phyloP scores from a whole-genome alignment of 202 grass and related monocot genomes.

The Zoysia matrella region DNA sequence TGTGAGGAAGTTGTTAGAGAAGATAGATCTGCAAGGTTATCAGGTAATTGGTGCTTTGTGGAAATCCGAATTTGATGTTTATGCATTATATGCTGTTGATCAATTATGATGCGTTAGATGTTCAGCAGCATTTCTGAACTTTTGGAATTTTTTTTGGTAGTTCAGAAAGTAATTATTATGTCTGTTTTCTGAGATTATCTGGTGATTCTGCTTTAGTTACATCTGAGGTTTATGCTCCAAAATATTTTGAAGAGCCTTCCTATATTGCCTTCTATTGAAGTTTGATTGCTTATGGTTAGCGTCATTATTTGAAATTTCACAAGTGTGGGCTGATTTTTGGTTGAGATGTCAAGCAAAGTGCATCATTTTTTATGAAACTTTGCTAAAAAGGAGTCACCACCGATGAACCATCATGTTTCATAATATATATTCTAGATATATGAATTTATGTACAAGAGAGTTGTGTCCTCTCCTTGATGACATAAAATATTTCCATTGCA shows the following conservation, averaged over 20 bases:
- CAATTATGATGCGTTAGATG: not conserved
- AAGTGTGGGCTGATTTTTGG: not conserved
- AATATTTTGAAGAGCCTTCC: conserved; percentile 10
- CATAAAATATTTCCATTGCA: conserved; percentile 26
- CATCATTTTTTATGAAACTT: conserved; percentile 14
- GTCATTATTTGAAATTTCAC: not conserved
- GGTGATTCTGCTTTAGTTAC: not conserved
- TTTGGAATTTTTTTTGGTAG: not conserved
- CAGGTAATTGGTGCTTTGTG: conserved; percentile 60
- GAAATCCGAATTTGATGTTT: conserved; percentile 7
- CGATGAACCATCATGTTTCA: conserved; percentile 7
- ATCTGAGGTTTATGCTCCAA: conserved; percentile 12
- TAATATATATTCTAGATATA: conserved; percentile 1
- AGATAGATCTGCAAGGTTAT: conserved; percentile 91
- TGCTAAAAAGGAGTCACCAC: conserved; percentile 21
- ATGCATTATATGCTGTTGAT: conserved; percentile 38
- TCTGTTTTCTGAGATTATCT: not conserved
- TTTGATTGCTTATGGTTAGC: not conserved
- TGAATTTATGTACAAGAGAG: conserved; percentile 26
- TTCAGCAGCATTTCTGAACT: not conserved
- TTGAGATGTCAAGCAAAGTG: conserved; percentile 8
- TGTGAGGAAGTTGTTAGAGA: conserved; percentile 74
- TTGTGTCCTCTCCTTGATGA: conserved; percentile 13
- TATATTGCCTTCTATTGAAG: conserved; percentile 15
- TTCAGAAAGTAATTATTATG: not conserved